Conservation (phyloP, 2,329 filamentous ascomycete genomes). For the Aschersonia sp. region DNA sequence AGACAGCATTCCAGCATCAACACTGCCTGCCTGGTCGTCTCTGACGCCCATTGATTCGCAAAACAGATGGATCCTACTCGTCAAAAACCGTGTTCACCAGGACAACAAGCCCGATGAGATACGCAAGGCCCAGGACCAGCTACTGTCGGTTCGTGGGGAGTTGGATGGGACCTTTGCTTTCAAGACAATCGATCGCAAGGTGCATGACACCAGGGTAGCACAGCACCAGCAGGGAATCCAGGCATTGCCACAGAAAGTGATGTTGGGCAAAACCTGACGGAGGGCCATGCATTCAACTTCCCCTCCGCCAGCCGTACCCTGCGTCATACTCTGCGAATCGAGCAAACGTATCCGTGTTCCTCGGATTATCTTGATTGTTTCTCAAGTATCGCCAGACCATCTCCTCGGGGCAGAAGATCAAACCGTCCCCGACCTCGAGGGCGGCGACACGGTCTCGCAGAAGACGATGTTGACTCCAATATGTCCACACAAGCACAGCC, state of each 20-base stretch:
- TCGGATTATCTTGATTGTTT: too few species aligned
- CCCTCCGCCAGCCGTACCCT: too few species aligned
- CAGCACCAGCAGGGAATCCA: constrained; percentile 22
- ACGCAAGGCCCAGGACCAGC: constrained; percentile 35
- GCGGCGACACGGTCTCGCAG: too few species aligned
- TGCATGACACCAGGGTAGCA: constrained; percentile 35
- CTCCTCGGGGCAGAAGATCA: too few species aligned
- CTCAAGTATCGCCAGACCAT: too few species aligned
- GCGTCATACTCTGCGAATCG: too few species aligned
- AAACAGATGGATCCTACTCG: constrained; percentile 39
- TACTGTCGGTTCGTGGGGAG: constrained; percentile 29
- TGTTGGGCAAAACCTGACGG: constrained; percentile 15
- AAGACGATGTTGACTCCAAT: too few species aligned
- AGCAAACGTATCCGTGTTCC: too few species aligned
- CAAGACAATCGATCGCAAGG: constrained; percentile 33
- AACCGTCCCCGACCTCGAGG: too few species aligned
- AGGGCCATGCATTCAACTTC: too few species aligned
- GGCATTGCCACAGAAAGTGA: constrained; percentile 22
- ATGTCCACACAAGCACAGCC: too few species aligned
- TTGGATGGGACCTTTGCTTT: constrained; percentile 40
- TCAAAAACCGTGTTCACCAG: constrained; percentile 38
- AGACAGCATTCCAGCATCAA: constrained; percentile 7
- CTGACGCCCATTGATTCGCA: constrained; percentile 33
- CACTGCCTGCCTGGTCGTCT: constrained; percentile 30
- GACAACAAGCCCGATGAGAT: constrained; percentile 44